These are phyloP conservation scores for Fusarium globosum DNA, from an alignment of 2,329 filamentous ascomycete species.

Conservation along the genomic window DNA sequence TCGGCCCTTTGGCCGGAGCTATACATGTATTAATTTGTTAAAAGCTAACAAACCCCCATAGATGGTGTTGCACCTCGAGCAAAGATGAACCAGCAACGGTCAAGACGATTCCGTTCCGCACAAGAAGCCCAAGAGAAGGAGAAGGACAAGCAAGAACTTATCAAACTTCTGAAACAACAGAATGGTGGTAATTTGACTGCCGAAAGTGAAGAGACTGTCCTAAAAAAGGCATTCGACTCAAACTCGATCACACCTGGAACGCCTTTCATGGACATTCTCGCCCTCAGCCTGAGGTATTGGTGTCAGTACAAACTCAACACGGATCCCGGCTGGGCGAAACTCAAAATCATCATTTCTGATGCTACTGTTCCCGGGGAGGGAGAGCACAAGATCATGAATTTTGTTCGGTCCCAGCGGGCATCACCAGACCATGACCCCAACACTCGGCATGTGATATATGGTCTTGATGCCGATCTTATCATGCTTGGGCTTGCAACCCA, in stretches of 20 bases:
- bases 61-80: slow-evolving; percentile 97
- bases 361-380: slow-evolving; percentile 97
- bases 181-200: slow-evolving; percentile 73
- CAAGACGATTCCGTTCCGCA: slow-evolving; percentile 91
- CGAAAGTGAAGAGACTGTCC: slow-evolving; percentile 68
- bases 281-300: slow-evolving; percentile 92
- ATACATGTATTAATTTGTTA: background rate
- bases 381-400: slow-evolving; percentile 99
- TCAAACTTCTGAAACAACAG: slow-evolving; percentile 85
- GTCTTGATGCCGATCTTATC: slow-evolving; percentile 96
- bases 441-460: slow-evolving; percentile 97
- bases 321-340: slow-evolving; percentile 92
- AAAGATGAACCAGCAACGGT: slow-evolving; percentile 99
- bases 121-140: slow-evolving; percentile 96
- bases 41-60: slow-evolving; percentile 52
- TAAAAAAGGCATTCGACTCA: slow-evolving; percentile 93
- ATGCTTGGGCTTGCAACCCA: slow-evolving; percentile 98
- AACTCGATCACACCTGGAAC: slow-evolving; percentile 93
- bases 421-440: slow-evolving; percentile 95
- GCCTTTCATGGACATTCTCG: slow-evolving; percentile 97
- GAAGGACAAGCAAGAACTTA: slow-evolving; percentile 86
- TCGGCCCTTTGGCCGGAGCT: background rate
- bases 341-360: slow-evolving; percentile 99
- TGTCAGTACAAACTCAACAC: slow-evolving; percentile 97
- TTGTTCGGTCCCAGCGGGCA: slow-evolving; percentile 90